Evolutionary conservation across 305 asterid genomes (phyloP), one percentile per base, ranked within the genome.

Genomic region (Ilex paraguariensis): DNA sequence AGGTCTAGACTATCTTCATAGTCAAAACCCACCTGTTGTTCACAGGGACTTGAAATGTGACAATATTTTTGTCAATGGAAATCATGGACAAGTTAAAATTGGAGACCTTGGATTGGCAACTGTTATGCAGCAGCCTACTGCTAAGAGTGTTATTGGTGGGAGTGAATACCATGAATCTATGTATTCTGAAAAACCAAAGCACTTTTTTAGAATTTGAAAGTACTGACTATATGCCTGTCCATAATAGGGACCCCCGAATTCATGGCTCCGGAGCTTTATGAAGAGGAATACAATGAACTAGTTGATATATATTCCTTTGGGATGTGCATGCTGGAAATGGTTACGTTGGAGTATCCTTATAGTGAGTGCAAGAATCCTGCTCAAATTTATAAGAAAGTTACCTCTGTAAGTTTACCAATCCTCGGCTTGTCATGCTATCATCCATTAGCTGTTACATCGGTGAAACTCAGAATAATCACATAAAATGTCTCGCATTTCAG

Each of bases 31-130:
- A 13, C 92, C 95, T 28, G 76, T 87, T 54, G 75, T 90, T 65
- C 97, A 90, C 62, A 69, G 97, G 70, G 97, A 90, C 64, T 69
- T 90, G 79, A 90, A 90, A 64, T 90, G 97, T 76, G 97, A 90
- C 70, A 90, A 87, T 64, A 85, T 90, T 15, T 79, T 90, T 71
- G 87, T 90, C 15, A 87, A 85, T 79, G 97, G 95, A 31, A 87
- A 87, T 59, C 90, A 80, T 0, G 97, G 95, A 50, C 84, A 90
- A 75, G 75, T 90, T 53, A 87, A 90, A 73, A 83, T 90, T 55
- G 95, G 95, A 55, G 95, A 90, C 63, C 85, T 90, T 40, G 95
- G 97, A 30, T 71, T 90, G 81, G 97, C 97, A 61, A 87, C 84
- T 63, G 77, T 82, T 74, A 63, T 90, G 90, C 90, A 77, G 74